Evolutionary conservation across 768 basidiomycete species (phyloP), one percentile per base, ranked within the genome.

Genomic region (Symmetrospora coprosmae): DNA sequence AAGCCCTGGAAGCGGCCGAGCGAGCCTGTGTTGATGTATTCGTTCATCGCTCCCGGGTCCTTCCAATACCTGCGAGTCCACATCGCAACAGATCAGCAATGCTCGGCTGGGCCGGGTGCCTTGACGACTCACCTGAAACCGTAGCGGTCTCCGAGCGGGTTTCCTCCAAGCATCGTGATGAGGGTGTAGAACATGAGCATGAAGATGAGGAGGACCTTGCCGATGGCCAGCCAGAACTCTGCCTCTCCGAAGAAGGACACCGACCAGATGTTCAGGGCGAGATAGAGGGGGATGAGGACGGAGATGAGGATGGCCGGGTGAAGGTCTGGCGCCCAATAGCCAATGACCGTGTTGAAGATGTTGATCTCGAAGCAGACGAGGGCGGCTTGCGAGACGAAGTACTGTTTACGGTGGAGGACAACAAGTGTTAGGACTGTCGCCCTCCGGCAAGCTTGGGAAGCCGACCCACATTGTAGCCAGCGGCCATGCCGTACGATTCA

Each of bases 111-210:
- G 5, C 3, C 21, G 49, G 17, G 5, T 38, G n/a, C 16, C 60
- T 9, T 4, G 7, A 17, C 25, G 21, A 21, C 50, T 33, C 13
- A 58, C n/a, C 79, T 71, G 62, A 81, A 80, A 8, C 79, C 80
- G 66, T 79, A 81, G 2, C 66, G 74, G 59, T 81, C 79, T 48
- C 74, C 77, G 25, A 75, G 63, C 2, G 80, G 80, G 67, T 81
- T 81, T 6, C 80, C 80, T 14, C 80, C 80, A 9, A 79, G 75
- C 80, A 81, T 81, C 14, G 78, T 79, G 33, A 81, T 69, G 59
- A 81, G 79, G 2, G 80, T 81, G 67, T 80, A 81, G 11, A 69
- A 56, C 56, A 79, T 76, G 9, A 81, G 67, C n/a, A 77, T 76
- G 40, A 75, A 62, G 9, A 76, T 76, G 2, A 81, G 70, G 21